A percentile compares a stretch with the other conserved stretches of the same genome.
Conservation (phyloP, 2,329 filamentous ascomycete species). For the Fusarium decemcellulare region DNA sequence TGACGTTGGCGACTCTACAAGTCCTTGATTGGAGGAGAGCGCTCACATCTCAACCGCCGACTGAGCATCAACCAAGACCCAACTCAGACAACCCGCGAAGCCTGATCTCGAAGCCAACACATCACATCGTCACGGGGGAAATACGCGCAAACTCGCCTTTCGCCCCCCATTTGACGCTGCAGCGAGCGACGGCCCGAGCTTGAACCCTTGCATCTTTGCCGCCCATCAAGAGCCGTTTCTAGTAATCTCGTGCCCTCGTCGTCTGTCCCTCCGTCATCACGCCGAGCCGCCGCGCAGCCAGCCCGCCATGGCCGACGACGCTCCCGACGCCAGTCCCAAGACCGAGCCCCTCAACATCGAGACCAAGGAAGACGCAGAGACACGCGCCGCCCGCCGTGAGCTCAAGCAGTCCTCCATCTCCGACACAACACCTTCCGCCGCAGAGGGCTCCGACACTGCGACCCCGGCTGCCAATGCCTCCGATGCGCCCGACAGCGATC, state of each 20-base stretch:
- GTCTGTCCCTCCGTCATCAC: slow-evolving; percentile 33
- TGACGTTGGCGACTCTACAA: slow-evolving; percentile 37
- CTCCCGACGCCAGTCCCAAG: slow-evolving; percentile 58
- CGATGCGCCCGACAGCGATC: slow-evolving; percentile 53
- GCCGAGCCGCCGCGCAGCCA: slow-evolving; percentile 33
- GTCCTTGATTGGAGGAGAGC: slow-evolving; percentile 46
- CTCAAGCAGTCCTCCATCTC: slow-evolving; percentile 76
- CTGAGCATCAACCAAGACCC: slow-evolving; percentile 37
- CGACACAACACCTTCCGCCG: slow-evolving; percentile 54
- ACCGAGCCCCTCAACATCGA: slow-evolving; percentile 51
- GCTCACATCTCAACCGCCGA: slow-evolving; percentile 38
- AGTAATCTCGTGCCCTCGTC: slow-evolving; percentile 13
- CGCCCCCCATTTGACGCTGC: background rate
- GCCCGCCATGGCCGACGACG: slow-evolving; percentile 61
- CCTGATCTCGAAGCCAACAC: slow-evolving; percentile 31
- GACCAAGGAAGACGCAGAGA: slow-evolving; percentile 72
- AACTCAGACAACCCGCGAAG: slow-evolving; percentile 37
- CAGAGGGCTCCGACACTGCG: slow-evolving; percentile 35
- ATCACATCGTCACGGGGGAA: slow-evolving; percentile 16
- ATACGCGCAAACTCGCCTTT: background rate
- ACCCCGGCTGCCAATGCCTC: slow-evolving; percentile 55
- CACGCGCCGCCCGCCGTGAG: slow-evolving; percentile 74
- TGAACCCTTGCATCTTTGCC: slow-evolving; percentile 2
- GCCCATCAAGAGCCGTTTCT: slow-evolving; percentile 7
- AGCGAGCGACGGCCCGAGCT: background rate